These are phyloP conservation scores for Stachybotrys chartarum DNA, from an alignment of 2,329 filamentous ascomycete species.

Conservation along the genomic window DNA sequence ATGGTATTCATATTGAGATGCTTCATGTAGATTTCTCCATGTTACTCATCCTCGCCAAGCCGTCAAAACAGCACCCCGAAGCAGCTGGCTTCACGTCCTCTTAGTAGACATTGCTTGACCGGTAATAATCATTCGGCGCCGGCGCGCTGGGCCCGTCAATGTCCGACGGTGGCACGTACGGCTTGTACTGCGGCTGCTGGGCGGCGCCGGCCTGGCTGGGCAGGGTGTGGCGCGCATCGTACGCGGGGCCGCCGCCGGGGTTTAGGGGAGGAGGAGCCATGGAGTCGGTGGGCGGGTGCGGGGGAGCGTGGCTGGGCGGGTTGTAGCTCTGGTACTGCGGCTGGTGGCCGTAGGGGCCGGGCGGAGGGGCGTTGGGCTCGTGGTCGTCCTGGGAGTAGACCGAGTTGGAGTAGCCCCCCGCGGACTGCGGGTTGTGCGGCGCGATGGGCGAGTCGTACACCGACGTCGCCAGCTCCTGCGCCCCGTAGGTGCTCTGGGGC, in stretches of 20 bases:
- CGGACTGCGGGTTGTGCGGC: conserved; percentile 37
- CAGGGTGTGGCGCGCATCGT: conserved; percentile 42
- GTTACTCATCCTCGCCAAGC: not conserved
- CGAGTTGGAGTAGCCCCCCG: conserved; percentile 37
- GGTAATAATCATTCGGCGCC: conserved; percentile 49
- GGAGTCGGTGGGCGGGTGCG: conserved; percentile 18
- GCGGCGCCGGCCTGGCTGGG: conserved; percentile 34
- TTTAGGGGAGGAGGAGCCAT: conserved; percentile 37
- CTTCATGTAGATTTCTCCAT: not conserved
- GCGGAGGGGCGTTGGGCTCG: conserved; percentile 19
- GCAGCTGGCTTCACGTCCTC: not conserved
- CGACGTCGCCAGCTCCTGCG: conserved; percentile 72
- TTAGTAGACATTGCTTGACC: conserved; percentile 32
- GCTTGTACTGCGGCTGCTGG: conserved; percentile 47
- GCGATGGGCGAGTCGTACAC: conserved; percentile 69
- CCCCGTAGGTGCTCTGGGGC: conserved; percentile 61
- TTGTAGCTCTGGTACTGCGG: conserved; percentile 37
- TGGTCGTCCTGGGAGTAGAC: conserved; percentile 42
- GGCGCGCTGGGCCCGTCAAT: conserved; percentile 40
- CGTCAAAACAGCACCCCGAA: too few species aligned
- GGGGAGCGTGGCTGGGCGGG: conserved; percentile 34
- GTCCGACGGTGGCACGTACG: conserved; percentile 45
- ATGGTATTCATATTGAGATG: too few species aligned
- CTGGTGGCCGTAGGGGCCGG: conserved; percentile 19
- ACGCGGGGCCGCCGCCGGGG: conserved; percentile 31